Evolutionary conservation across 2,329 filamentous ascomycete species (phyloP), one percentile per base, ranked within the genome.

Genomic region (Coniella vitis): DNA sequence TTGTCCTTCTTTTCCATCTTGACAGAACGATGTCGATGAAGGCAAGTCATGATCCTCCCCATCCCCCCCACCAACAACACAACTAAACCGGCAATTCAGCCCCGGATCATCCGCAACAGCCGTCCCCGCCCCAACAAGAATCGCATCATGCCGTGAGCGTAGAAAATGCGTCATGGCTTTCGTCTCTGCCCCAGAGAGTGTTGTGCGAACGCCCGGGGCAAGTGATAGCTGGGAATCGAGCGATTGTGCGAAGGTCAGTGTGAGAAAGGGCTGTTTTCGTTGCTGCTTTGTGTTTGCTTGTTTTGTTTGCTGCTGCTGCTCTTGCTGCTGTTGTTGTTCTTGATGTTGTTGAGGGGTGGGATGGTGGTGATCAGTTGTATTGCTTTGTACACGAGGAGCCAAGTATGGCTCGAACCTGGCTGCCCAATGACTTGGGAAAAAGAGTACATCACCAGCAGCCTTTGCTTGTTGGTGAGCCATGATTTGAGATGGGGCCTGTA

Each of bases 141-240:
- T 95, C 35, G 87, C 89, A 54, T 87, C 81, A 67, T 97, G 90
- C 14, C 76, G 78, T 12, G 84, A 83, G 59, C 91, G 87, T 22
- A 97, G 78, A 63, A 86, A 88, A 66, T 97, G 91, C 0, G 91
- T 96, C 88, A 97, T 94, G 46, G 87, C 79, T 66, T 95, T 95
- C 34, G 88, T 88, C 55, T 83, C 75, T 0, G 85, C 79, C 3
- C 90, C 90, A 1, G 91, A 97, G 13, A 97, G 78, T 0, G 78
- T 73, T 2, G 91, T 97, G 56, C 86, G 86, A n/a, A 81, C 74
- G 13, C 90, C 90, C 0, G 89, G 88, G 0, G 83, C 75, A 22
- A 91, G 75, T 2, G 90, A 80, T 44, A 94, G 75, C 47, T 83
- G 79, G 36, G 86, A 84, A 69, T 97, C 91, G 57, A 98, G 83